phyloP scores from a whole-genome alignment of 148 eudicot genomes.

The Oxyria digyna region DNA sequence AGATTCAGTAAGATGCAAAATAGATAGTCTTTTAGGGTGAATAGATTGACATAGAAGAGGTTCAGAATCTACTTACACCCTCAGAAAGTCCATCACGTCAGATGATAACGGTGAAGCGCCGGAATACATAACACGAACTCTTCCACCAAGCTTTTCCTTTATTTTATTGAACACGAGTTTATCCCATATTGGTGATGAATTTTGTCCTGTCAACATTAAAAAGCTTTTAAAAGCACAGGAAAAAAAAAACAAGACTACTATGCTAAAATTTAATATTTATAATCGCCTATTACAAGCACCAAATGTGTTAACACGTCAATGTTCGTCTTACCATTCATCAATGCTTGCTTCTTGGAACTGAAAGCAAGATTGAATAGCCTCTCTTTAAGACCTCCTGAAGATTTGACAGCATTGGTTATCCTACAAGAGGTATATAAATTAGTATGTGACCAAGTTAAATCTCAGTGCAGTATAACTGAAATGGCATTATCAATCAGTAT shows the following conservation, averaged over 20 bases:
- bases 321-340: constrained; percentile 47
- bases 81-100: constrained; percentile 82
- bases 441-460: constrained; percentile 3
- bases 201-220: background rate
- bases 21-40: background rate
- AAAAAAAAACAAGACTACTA: background rate
- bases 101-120: constrained; percentile 94
- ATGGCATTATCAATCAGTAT: background rate
- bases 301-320: too few relatives aligned
- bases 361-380: constrained; percentile 78
- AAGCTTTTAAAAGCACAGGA: background rate
- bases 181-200: constrained; percentile 43
- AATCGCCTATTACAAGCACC: too few relatives aligned
- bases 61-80: constrained; percentile 47
- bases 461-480: background rate
- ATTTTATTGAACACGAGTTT: constrained; percentile 89
- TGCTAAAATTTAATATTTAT: too few relatives aligned
- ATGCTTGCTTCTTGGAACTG: constrained; percentile 87
- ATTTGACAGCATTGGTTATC: constrained; percentile 75
- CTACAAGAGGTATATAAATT: constrained; percentile 22
- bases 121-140: constrained; percentile 77
- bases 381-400: constrained; percentile 71
- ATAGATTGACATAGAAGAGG: background rate
- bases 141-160: constrained; percentile 86
- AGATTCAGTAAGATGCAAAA: background rate